Evolutionary conservation across 495 filamentous ascomycete species (phyloP).

Genomic region (Diplogelasinospora grovesii): DNA sequence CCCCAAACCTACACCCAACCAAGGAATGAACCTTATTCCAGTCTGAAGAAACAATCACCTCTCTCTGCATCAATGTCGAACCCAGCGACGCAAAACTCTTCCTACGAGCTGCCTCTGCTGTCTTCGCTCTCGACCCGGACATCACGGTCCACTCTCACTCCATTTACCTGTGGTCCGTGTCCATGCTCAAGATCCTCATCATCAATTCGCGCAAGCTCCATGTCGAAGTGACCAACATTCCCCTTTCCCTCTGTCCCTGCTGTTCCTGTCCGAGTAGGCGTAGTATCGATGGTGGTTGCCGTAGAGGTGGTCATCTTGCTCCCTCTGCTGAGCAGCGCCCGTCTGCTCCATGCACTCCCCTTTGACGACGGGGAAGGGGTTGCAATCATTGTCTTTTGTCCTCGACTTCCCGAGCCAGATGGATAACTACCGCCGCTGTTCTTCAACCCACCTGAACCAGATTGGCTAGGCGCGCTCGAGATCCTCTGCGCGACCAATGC

Average conservation of each 20-base stretch:
- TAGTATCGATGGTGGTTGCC: background rate
- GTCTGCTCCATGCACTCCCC: background rate
- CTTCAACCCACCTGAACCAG: constrained; percentile 13
- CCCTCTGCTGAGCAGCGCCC: background rate
- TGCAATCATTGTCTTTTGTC: too few relatives aligned
- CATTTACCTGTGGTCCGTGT: constrained; percentile 2
- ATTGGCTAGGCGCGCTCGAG: constrained; percentile 30
- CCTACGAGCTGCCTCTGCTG: constrained; percentile 5
- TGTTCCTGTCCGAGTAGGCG: background rate
- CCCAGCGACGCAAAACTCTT: background rate
- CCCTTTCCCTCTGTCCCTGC: background rate
- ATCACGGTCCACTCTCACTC: constrained; percentile 1
- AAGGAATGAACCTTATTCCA: background rate
- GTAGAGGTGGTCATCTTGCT: background rate
- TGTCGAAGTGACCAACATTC: constrained; percentile 4
- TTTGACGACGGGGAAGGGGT: too few relatives aligned
- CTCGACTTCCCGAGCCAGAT: too few relatives aligned
- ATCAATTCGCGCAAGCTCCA: constrained; percentile 10
- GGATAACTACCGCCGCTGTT: too few relatives aligned
- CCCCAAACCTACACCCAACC: too few relatives aligned
- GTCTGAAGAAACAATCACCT: background rate
- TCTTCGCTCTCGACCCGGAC: constrained; percentile 4
- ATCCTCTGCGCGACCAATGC: constrained; percentile 72
- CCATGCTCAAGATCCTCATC: constrained; percentile 2
- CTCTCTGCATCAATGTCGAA: background rate